phyloP scores from a whole-genome alignment of 345 rosid species.

The Firmiana major region DNA sequence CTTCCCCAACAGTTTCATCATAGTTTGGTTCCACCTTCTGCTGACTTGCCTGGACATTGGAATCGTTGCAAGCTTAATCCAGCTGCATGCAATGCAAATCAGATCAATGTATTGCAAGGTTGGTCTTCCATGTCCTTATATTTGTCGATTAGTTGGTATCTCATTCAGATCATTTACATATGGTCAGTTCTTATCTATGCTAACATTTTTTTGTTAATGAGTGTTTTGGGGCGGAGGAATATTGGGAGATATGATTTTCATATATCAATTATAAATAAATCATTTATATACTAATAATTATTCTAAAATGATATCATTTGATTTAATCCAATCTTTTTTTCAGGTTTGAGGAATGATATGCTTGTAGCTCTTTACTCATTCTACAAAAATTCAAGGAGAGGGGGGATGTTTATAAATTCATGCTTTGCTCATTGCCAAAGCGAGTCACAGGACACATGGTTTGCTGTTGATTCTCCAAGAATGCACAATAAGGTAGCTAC shows the following conservation, averaged over 20 bases:
- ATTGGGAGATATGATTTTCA: background rate
- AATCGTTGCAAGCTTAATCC: conserved; percentile 63
- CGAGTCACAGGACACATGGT: conserved; percentile 81
- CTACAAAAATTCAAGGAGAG: conserved; percentile 36
- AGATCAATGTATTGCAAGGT: conserved; percentile 71
- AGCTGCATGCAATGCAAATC: conserved; percentile 48
- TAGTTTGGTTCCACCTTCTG: conserved; percentile 74
- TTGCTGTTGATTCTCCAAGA: conserved; percentile 68
- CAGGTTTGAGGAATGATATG: conserved; percentile 84
- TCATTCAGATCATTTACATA: background rate
- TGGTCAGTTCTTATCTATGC: background rate
- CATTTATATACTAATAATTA: background rate
- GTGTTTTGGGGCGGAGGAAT: background rate
- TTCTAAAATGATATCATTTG: background rate
- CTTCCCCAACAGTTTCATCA: conserved; percentile 64
- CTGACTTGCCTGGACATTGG: conserved; percentile 70
- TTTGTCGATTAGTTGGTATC: background rate
- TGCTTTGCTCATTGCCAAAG: conserved; percentile 99
- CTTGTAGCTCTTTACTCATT: conserved; percentile 46
- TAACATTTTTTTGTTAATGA: background rate
- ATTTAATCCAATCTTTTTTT: background rate
- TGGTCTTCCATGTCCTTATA: background rate
- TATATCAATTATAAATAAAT: background rate
- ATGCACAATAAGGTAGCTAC: conserved; percentile 63
- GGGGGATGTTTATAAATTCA: conserved; percentile 86